Evolutionary conservation across 768 basidiomycete genomes (phyloP), one percentile per base, ranked within the genome.

Genomic region (Exidia glandulosa): DNA sequence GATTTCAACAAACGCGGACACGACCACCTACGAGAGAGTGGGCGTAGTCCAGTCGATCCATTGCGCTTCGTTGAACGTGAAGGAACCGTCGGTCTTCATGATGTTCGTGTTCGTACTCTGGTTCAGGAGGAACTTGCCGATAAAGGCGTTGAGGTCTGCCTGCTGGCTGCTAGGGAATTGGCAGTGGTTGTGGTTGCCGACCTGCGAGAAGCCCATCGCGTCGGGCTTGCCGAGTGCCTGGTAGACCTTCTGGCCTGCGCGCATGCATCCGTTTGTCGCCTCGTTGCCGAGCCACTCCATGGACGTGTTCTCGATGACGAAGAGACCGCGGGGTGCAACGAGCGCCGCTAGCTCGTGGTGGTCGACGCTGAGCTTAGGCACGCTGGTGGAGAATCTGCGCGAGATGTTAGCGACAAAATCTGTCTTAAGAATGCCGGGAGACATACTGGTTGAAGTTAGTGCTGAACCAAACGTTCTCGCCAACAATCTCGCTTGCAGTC

Each of bases 381-480:
- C 71, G 48, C 71, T 67, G 68, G 74, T 76, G 25, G 50, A 54
- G 50, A 54, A 82, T n/a, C n/a, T n/a, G n/a, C n/a, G n/a, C n/a
- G n/a, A n/a, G n/a, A n/a, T n/a, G n/a, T n/a, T n/a, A n/a, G n/a
- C n/a, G n/a, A n/a, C n/a, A n/a, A n/a, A n/a, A n/a, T n/a, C n/a
- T n/a, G n/a, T n/a, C n/a, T n/a, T n/a, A n/a, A n/a, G n/a, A n/a
- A n/a, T n/a, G n/a, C n/a, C n/a, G n/a, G n/a, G n/a, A n/a, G 6
- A 77, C 77, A 69, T 74, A 82, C 59, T 72, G 70, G 58, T 76
- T 70, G 70, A 83, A 83, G 57, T 65, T 67, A 19, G 75, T 70
- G 31, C 79, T 79, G 76, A 83, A 81, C 82, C 83, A 84, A 32
- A 81, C 81, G 67, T 84, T 83, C 72, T 84, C 82, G 45, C 69